Conservation (phyloP, 139 green algal genomes). For the Chlorella ohadii region DNA sequence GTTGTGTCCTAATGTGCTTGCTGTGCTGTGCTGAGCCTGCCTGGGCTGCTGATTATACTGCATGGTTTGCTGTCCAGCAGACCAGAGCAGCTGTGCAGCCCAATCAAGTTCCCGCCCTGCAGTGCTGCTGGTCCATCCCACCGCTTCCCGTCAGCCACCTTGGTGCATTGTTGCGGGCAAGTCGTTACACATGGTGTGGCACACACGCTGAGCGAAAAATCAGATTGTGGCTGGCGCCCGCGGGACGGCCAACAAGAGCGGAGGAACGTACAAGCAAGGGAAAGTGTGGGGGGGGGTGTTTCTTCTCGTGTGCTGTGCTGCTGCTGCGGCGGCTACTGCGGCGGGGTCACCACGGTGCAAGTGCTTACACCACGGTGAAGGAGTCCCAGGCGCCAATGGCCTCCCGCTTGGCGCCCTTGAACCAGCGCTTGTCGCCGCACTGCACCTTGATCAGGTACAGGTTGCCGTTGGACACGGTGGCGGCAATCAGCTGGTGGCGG, state of each 20-base stretch:
- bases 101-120: too few relatives aligned
- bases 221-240: not conserved
- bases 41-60: too few relatives aligned
- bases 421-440: slow-evolving; percentile 84
- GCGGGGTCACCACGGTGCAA: not conserved
- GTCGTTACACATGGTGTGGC: slow-evolving; percentile 9
- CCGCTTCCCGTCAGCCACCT: too few relatives aligned
- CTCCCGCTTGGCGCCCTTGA: slow-evolving; percentile 76
- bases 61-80: too few relatives aligned
- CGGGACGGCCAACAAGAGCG: slow-evolving; percentile 1
- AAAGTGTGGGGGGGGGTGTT: not conserved
- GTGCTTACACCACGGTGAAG: slow-evolving; percentile 78
- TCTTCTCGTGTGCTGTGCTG: slow-evolving; percentile 17
- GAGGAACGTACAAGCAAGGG: slow-evolving; percentile 28
- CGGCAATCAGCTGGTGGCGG: slow-evolving; percentile 94
- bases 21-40: too few relatives aligned
- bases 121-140: too few relatives aligned
- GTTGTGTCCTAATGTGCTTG: too few relatives aligned
- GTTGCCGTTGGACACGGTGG: slow-evolving; percentile 87
- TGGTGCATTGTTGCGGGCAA: too few relatives aligned
- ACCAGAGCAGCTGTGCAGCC: too few relatives aligned
- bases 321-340: not conserved
- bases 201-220: slow-evolving; percentile 9
- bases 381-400: slow-evolving; percentile 53
- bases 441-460: slow-evolving; percentile 83